phyloP scores from a whole-genome alignment of 2,329 filamentous ascomycete species.

The Plenodomus biglobosus region DNA sequence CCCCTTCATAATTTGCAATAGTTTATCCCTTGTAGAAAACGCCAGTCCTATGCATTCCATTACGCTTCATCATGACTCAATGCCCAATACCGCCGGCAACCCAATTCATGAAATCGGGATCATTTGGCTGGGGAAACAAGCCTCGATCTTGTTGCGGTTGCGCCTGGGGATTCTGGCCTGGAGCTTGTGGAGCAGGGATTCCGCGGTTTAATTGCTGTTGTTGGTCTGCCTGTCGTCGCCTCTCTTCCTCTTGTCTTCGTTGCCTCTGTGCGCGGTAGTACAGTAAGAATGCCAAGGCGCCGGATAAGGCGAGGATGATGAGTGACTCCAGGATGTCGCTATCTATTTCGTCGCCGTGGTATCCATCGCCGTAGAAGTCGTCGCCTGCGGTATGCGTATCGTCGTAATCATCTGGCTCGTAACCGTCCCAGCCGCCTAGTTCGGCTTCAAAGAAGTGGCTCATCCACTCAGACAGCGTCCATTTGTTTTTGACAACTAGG shows the following conservation, averaged over 20 bases:
- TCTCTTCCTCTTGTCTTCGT: constrained; percentile 48
- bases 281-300: constrained; percentile 72
- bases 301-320: constrained; percentile 76
- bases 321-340: constrained; percentile 83
- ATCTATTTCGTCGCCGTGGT: constrained; percentile 60
- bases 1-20: background rate
- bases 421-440: constrained; percentile 61
- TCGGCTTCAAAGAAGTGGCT: constrained; percentile 73
- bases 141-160: constrained; percentile 53
- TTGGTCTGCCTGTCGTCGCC: constrained; percentile 31
- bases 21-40: background rate
- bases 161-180: constrained; percentile 35
- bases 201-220: constrained; percentile 35
- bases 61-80: constrained; percentile 25
- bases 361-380: constrained; percentile 62
- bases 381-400: constrained; percentile 38
- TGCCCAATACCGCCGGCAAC: constrained; percentile 67
- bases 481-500: constrained; percentile 68
- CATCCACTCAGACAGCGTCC: constrained; percentile 84
- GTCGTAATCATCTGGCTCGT: constrained; percentile 51
- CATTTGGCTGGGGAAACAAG: constrained; percentile 65
- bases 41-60: background rate
- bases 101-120: constrained; percentile 70
- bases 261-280: constrained; percentile 74
- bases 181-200: constrained; percentile 24